Evolutionary conservation across 1,284 basidiomycete genomes (phyloP).

Genomic region (Serendipita sp.): DNA sequence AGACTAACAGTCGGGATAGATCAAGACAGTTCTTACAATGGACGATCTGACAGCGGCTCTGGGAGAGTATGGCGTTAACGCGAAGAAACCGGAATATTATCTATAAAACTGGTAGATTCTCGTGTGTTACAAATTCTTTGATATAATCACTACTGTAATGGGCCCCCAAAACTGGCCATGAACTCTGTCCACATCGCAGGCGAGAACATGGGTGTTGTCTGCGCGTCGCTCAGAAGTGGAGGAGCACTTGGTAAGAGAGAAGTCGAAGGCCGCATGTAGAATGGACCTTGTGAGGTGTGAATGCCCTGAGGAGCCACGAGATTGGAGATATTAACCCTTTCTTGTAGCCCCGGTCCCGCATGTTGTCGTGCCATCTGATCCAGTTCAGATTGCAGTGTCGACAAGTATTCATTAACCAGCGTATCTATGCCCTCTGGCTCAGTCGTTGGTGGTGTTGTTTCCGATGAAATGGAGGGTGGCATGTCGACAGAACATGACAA

Average conservation of each 20-base stretch:
- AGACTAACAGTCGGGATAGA: conserved; percentile 25
- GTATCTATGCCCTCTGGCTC: background rate
- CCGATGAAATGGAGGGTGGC: background rate
- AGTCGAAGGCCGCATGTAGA: background rate
- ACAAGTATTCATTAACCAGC: background rate
- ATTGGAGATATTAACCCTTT: background rate
- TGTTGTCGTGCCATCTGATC: background rate
- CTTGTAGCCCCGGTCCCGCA: background rate
- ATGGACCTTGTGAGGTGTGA: background rate
- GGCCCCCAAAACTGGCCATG: background rate
- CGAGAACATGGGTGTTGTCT: background rate
- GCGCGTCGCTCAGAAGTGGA: background rate
- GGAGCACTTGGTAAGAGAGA: background rate
- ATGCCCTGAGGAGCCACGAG: background rate
- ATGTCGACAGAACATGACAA: background rate
- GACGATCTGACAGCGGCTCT: conserved; percentile 89
- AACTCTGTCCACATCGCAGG: background rate
- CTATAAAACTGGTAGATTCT: conserved; percentile 28
- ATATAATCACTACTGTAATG: background rate
- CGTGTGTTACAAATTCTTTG: background rate
- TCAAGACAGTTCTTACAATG: conserved; percentile 94
- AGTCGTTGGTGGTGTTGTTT: background rate
- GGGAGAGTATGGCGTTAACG: conserved; percentile 87
- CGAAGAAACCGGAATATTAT: conserved; percentile 85
- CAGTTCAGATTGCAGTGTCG: background rate